A percentile compares a stretch with the other conserved stretches of the same genome.
Conservation (phyloP, 345 rosid species). For the Salix udensis region DNA sequence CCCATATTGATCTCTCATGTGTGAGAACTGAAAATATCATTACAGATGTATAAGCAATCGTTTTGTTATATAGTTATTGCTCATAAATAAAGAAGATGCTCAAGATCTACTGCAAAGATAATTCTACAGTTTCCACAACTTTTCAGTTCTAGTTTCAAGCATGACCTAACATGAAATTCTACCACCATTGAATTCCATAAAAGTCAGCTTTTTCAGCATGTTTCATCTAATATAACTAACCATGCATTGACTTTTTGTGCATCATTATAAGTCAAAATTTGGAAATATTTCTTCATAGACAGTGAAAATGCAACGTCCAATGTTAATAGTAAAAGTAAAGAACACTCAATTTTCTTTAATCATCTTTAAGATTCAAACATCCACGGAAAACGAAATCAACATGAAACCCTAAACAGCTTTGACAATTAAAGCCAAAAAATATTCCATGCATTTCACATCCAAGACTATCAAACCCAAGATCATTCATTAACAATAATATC, state of each 20-base stretch:
- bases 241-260: not conserved
- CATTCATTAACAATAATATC: not conserved
- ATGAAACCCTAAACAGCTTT: not conserved
- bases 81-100: not conserved
- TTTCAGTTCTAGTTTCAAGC: not conserved
- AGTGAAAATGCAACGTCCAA: not conserved
- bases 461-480: not conserved
- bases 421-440: not conserved
- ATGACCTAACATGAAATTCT: not conserved
- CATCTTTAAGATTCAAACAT: not conserved
- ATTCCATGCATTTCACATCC: not conserved
- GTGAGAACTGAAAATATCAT: conserved; percentile 10
- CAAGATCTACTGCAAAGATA: not conserved
- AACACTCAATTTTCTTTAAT: not conserved
- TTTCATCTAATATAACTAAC: not conserved
- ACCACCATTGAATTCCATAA: not conserved
- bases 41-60: not conserved
- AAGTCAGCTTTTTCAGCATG: not conserved
- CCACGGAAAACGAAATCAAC: not conserved
- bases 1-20: conserved; percentile 34
- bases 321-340: not conserved
- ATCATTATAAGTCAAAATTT: not conserved
- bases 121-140: not conserved
- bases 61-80: not conserved
- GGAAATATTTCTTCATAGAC: not conserved